Conservation (phyloP, 2,329 filamentous ascomycete genomes). For the Orbilia blumenaviensis region DNA sequence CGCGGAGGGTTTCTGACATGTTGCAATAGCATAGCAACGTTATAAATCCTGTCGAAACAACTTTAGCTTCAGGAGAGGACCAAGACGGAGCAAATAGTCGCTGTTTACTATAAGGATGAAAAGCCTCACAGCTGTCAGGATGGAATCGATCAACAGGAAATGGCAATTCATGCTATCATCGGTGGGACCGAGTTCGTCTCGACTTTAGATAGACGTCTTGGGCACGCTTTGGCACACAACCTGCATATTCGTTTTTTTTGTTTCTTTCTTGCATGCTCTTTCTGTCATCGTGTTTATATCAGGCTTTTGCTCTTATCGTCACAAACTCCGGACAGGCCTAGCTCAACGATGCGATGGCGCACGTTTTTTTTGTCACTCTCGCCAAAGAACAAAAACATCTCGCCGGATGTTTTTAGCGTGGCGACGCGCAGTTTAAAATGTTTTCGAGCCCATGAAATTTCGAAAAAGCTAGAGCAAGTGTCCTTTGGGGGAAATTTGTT, state of each 20-base stretch:
- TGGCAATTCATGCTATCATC: conserved; percentile 4
- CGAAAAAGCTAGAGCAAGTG: conserved; percentile 4
- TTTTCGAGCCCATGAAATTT: background rate
- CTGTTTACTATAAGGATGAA: background rate
- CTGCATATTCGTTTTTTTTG: background rate
- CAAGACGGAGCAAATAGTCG: conserved; percentile 1
- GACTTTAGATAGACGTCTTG: background rate
- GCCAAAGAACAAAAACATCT: background rate
- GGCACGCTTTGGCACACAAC: conserved; percentile 20
- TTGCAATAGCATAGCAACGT: background rate
- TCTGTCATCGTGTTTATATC: conserved; percentile 3
- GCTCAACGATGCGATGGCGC: background rate
- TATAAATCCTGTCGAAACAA: background rate
- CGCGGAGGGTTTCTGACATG: conserved; percentile 1
- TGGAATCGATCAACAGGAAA: conserved; percentile 1
- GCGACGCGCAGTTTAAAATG: conserved; percentile 37
- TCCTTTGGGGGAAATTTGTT: conserved; percentile 22
- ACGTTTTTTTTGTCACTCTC: conserved; percentile 20
- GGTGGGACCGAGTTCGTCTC: conserved; percentile 21
- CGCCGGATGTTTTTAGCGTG: conserved; percentile 18
- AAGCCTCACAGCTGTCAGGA: conserved; percentile 15
- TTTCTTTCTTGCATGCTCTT: background rate
- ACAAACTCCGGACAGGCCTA: background rate
- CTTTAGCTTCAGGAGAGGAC: background rate
- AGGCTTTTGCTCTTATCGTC: conserved; percentile 11